phyloP scores from a whole-genome alignment of 192 early-diverging fungal species.

The Coemansia reversa region DNA sequence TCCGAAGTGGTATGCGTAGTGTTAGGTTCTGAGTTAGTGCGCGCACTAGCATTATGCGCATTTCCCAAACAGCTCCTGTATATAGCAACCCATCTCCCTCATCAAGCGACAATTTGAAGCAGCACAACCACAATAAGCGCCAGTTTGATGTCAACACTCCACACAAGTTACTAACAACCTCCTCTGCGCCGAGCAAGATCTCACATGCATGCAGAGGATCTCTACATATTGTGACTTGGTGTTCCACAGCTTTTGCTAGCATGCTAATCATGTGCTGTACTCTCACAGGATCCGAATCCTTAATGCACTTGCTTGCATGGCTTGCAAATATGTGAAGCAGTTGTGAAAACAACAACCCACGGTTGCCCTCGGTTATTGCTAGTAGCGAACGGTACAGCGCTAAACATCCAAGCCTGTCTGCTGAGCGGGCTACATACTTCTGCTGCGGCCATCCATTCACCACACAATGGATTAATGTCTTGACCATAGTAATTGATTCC shows the following conservation, averaged over 20 bases:
- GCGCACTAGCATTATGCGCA: constrained; percentile 15
- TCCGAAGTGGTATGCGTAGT: constrained; percentile 6
- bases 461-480: constrained; percentile 11
- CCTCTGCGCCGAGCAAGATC: constrained; percentile 1
- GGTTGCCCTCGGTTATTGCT: constrained; percentile 29
- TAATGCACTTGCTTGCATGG: too few relatives aligned
- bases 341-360: constrained; percentile 17
- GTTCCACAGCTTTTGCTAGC: constrained; percentile 14
- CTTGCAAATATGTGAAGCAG: constrained; percentile 12
- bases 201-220: neutral
- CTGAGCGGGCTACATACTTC: neutral
- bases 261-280: constrained; percentile 26
- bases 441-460: constrained; percentile 35
- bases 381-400: constrained; percentile 35
- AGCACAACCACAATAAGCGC: constrained; percentile 33
- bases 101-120: constrained; percentile 15
- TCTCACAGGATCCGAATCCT: neutral
- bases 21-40: constrained; percentile 6
- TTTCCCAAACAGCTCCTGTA: constrained; percentile 1
- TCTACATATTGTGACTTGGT: constrained; percentile 1
- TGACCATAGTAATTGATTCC: constrained; percentile 14
- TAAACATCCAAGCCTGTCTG: neutral
- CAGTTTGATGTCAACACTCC: constrained; percentile 22
- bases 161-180: constrained; percentile 24
- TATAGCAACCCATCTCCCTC: constrained; percentile 5